These are phyloP conservation scores for Sambucus nigra DNA, from an alignment of 129 eudicot species.

Conservation along the genomic window DNA sequence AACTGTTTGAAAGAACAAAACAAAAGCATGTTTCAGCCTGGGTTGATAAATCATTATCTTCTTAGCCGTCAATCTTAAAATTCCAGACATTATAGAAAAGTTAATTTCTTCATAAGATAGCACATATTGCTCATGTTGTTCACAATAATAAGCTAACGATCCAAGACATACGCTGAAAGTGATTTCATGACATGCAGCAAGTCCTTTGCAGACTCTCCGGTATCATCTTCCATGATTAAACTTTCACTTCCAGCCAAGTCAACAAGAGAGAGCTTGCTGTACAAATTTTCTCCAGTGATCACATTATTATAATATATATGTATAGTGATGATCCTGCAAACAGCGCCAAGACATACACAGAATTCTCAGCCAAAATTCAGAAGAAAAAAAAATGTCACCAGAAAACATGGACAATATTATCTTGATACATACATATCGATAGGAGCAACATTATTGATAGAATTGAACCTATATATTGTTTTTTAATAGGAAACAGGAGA, in stretches of 20 bases:
- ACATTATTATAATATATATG: constrained; percentile 71
- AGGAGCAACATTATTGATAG: background rate
- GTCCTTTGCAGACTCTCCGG: constrained; percentile 78
- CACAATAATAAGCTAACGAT: constrained; percentile 1
- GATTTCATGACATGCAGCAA: constrained; percentile 85
- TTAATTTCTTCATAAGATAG: background rate
- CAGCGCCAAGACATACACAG: constrained; percentile 7
- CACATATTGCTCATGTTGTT: background rate
- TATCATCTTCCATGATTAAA: constrained; percentile 40
- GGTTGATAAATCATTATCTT: no score
- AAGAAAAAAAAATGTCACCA: background rate
- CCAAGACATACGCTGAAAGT: constrained; percentile 72
- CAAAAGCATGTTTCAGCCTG: no score
- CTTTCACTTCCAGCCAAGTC: constrained; percentile 96
- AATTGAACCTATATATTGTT: no score
- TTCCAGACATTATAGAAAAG: background rate
- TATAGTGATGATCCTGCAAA: constrained; percentile 73
- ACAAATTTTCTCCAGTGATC: constrained; percentile 71
- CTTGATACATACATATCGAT: background rate
- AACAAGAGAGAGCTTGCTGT: constrained; percentile 90
- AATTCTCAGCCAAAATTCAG: background rate
- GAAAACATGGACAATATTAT: no score
- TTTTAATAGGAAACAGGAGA: no score
- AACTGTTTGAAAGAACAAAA: background rate
- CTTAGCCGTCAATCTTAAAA: no score